Base-by-base conservation (phyloP, 2,329 filamentous ascomycete genomes). In the Arthrobotrys sphaeroides region DNA sequence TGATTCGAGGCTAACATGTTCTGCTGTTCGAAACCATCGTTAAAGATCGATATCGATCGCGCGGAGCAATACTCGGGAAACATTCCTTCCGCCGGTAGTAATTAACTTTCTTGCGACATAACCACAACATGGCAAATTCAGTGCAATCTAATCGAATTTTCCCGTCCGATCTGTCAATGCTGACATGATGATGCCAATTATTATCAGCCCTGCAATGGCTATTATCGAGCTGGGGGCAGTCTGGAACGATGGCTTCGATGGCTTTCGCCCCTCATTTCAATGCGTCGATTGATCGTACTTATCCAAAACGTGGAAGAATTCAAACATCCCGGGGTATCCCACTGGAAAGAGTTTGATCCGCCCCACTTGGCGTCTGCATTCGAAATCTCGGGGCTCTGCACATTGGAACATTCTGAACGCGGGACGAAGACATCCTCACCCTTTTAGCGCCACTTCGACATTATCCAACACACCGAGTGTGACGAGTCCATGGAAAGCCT, bases 281-380 rank as follows among this genome's bases (percentile, higher is more conserved):
- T 53, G 20, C 22, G 31, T 31, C 60, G 43, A 65, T 51, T 40
- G 40, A 42, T 24, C n/a, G 9, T 28, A 36, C 49, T 51, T 53
- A 66, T 66, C 60, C 61, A 66, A 73, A 73, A 73, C 69, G 60
- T 73, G 69, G 61, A 66, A 66, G 49, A 73, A 73, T 73, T 61
- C 60, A 60, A 66, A 38, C 59, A 53, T 20, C 28, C 66, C 28
- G 40, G 66, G 66, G 26, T 42, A 31, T 49, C 42, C 33, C 18
- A 38, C 45, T 20, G 49, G 40, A 70, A 28, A 47, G 20, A 40
- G 33, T 28, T 22, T 49, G 55, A 70, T 31, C 45, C 13, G 51
- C 68, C 60, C 68, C 68, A 66, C 68, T 59, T 49, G 51, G 49
- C 40, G 51, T 59, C 60, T 65, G 31, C 40, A 36, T 60, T 49